Conservation (phyloP, 768 basidiomycete genomes). For the Heimioporus sp. region DNA sequence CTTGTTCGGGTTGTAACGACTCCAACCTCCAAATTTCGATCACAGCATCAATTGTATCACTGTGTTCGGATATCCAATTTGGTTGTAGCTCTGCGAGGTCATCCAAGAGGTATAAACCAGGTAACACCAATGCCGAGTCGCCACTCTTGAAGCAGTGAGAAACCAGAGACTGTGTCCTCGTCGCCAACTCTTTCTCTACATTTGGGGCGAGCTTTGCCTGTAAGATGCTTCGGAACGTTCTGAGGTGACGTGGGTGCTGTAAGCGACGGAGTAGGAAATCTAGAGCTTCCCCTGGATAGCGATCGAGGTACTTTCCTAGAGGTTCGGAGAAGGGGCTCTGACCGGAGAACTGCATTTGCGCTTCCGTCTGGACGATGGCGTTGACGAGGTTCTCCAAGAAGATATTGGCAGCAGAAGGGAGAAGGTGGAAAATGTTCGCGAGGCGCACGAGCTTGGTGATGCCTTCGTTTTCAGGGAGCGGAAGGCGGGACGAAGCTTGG, state of each 20-base stretch:
- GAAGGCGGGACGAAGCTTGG: slow-evolving; percentile 72
- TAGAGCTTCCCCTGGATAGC: slow-evolving; percentile 82
- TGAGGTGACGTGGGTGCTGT: slow-evolving; percentile 73
- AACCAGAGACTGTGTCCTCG: slow-evolving; percentile 55
- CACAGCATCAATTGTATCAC: slow-evolving; percentile 66
- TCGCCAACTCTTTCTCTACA: slow-evolving; percentile 64
- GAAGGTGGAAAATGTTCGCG: slow-evolving; percentile 94
- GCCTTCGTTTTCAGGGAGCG: slow-evolving; percentile 83
- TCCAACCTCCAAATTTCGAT: slow-evolving; percentile 69
- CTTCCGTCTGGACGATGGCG: slow-evolving; percentile 88
- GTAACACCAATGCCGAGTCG: slow-evolving; percentile 52
- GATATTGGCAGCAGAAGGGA: slow-evolving; percentile 90
- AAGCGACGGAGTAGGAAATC: slow-evolving; percentile 82
- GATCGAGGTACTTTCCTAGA: slow-evolving; percentile 85
- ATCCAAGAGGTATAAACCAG: slow-evolving; percentile 72
- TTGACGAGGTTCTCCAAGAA: slow-evolving; percentile 89
- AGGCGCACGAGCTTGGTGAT: slow-evolving; percentile 93
- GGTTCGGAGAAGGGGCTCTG: slow-evolving; percentile 92
- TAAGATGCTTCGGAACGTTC: slow-evolving; percentile 82
- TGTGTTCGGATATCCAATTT: slow-evolving; percentile 69
- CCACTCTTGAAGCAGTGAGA: slow-evolving; percentile 47
- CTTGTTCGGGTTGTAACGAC: slow-evolving; percentile 42
- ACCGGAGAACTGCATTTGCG: slow-evolving; percentile 85
- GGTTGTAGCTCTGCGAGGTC: slow-evolving; percentile 71
- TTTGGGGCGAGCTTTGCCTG: slow-evolving; percentile 76